These are phyloP conservation scores for Penicillium polonicum DNA, from an alignment of 2,329 filamentous ascomycete genomes.

Conservation along the genomic window DNA sequence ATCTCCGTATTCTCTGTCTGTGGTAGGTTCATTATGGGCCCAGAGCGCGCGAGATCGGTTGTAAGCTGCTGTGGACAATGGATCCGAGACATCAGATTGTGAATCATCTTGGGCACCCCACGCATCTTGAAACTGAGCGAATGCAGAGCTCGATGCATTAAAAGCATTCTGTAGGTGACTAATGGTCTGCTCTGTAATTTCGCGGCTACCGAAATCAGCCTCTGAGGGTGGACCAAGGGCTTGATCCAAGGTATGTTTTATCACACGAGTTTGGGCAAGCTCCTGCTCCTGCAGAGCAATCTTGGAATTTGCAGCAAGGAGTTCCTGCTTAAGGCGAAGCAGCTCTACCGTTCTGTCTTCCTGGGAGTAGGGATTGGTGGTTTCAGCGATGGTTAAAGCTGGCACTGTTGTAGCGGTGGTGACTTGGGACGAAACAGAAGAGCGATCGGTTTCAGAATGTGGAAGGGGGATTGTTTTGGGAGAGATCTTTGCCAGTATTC, in stretches of 20 bases:
- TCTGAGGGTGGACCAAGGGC: conserved; percentile 56
- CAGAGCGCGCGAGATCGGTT: conserved; percentile 40
- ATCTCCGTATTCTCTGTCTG: conserved; percentile 33
- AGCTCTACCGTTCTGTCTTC: conserved; percentile 50
- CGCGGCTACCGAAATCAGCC: conserved; percentile 49
- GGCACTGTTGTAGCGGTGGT: conserved; percentile 17
- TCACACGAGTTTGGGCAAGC: conserved; percentile 59
- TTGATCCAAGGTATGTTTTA: conserved; percentile 62
- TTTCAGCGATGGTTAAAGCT: conserved; percentile 10
- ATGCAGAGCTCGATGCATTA: conserved; percentile 49
- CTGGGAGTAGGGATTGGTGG: conserved; percentile 12
- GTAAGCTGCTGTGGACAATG: conserved; percentile 43
- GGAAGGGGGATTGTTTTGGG: conserved; percentile 29
- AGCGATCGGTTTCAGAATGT: conserved; percentile 24
- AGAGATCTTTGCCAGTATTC: conserved; percentile 49
- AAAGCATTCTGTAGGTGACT: conserved; percentile 53
- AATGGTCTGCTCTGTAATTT: conserved; percentile 53
- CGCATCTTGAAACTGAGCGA: conserved; percentile 41
- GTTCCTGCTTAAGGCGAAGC: conserved; percentile 56
- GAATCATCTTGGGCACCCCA: conserved; percentile 48
- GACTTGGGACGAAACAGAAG: conserved; percentile 18
- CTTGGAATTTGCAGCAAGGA: conserved; percentile 56
- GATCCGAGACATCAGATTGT: conserved; percentile 47
- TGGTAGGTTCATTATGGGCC: conserved; percentile 22
- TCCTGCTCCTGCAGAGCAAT: conserved; percentile 62